These are phyloP conservation scores for Hypomontagnella monticulosa DNA, from an alignment of 495 filamentous ascomycete genomes.

Conservation along the genomic window DNA sequence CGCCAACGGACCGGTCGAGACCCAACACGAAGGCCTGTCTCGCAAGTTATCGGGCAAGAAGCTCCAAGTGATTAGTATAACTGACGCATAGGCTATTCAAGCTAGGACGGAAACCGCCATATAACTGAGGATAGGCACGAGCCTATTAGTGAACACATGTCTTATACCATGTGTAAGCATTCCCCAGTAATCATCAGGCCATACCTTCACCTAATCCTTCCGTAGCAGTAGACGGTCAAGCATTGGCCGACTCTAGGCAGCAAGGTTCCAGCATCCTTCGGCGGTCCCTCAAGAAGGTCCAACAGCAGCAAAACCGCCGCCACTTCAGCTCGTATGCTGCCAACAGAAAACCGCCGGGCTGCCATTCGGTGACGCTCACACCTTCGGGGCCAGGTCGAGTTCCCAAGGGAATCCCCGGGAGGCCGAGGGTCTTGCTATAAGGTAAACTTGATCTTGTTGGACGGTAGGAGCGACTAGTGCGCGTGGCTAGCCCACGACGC, in stretches of 20 bases:
- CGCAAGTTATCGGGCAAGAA: background rate
- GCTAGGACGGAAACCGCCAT: background rate
- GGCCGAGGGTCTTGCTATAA: constrained; percentile 61
- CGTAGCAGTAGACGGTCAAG: constrained; percentile 19
- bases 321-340: constrained; percentile 22
- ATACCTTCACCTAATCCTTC: constrained; percentile 1
- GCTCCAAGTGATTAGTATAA: too few species aligned
- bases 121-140: constrained; percentile 15
- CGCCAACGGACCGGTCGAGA: constrained; percentile 23
- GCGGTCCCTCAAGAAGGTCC: constrained; percentile 60
- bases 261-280: constrained; percentile 64
- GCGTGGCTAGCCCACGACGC: constrained; percentile 56
- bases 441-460: constrained; percentile 37
- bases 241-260: constrained; percentile 51
- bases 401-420: constrained; percentile 50
- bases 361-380: constrained; percentile 42
- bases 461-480: constrained; percentile 35
- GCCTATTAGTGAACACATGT: constrained; percentile 12
- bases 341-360: constrained; percentile 55
- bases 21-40: constrained; percentile 14
- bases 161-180: constrained; percentile 17
- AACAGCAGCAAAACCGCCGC: constrained; percentile 69
- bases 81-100: constrained; percentile 5
- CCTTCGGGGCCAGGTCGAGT: too few species aligned
- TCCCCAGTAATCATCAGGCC: constrained; percentile 22